Base-by-base conservation (phyloP, 495 filamentous ascomycete species). In the Neurospora sp. region DNA sequence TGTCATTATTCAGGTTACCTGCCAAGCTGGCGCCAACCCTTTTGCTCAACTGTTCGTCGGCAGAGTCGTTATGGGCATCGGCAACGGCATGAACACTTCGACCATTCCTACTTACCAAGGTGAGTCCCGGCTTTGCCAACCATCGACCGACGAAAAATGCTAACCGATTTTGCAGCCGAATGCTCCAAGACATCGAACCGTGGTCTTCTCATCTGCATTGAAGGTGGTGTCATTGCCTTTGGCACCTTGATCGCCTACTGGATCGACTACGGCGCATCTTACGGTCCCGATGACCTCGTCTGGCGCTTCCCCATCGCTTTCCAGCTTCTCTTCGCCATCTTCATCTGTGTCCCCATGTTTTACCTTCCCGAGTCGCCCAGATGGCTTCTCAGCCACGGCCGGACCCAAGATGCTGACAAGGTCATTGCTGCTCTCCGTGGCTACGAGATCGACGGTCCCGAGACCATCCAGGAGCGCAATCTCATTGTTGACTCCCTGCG, bases 281-380 rank as follows among this genome's bases (percentile, higher is more conserved):
- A 91, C 77, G 91, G 90, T 4, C 86, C 88, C 3, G 75, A 81
- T 9, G 86, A 89, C 75, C 82, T 93, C 8, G 86, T 88, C 20
- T 94, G 92, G 92, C 87, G 92, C 23, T 92, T 94, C 84, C 92
- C 92, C 20, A 93, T 94, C 73, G 91, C 90, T 14, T 93, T 95
- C 87, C 92, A 94, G 84, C 84, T 92, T 71, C 72, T 93, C 62
- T 94, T 94, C 75, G 91, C 89, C 62, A 27, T 93, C 8, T 82
- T 92, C 77, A 88, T 94, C 75, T 85, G 87, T 72, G 73, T 88
- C 42, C 86, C 87, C 41, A 92, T 92, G 87, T 82, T 77, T 23
- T 91, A 86, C 82, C 83, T 94, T 4, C 92, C 92, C 0, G 92
- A 94, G 78, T 93, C 92, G 0, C 92, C 92, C 20, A 88, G 92